phyloP scores from a whole-genome alignment of 169 alveolate genomes.

The Cryptosporidium andersoni region DNA sequence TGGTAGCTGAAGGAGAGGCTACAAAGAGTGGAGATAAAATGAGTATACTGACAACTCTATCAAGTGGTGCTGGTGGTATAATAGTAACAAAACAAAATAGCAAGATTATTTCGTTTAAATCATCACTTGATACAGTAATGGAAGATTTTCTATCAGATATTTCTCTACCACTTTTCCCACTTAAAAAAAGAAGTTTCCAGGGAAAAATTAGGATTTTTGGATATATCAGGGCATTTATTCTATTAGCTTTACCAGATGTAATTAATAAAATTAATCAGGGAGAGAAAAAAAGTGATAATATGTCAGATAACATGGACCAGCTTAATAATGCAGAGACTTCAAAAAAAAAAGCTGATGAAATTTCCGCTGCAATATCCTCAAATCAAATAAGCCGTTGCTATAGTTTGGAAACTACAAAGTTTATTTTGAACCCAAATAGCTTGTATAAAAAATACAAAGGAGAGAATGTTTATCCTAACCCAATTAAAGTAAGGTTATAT shows the following conservation, averaged over 20 bases:
- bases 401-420: conserved; percentile 34
- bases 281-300: neutral
- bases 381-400: conserved; percentile 51
- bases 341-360: neutral
- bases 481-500: conserved; percentile 81
- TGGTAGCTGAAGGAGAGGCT: conserved; percentile 82
- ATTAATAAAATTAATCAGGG: conserved; percentile 26
- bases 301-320: conserved; percentile 1
- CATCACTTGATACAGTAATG: conserved; percentile 78
- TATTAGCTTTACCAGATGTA: conserved; percentile 55
- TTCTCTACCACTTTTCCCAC: conserved; percentile 75
- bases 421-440: conserved; percentile 24
- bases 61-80: conserved; percentile 63
- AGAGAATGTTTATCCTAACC: conserved; percentile 78
- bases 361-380: conserved; percentile 3
- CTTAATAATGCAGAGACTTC: neutral
- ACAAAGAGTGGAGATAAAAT: conserved; percentile 70
- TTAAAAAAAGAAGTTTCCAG: conserved; percentile 71
- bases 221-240: conserved; percentile 43
- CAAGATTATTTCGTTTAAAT: conserved; percentile 55
- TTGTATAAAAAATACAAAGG: conserved; percentile 76
- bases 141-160: conserved; percentile 78
- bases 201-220: conserved; percentile 63
- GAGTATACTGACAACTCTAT: conserved; percentile 45
- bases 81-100: conserved; percentile 26